Base-by-base conservation (phyloP, 345 rosid genomes). In the Ceriops tagal region DNA sequence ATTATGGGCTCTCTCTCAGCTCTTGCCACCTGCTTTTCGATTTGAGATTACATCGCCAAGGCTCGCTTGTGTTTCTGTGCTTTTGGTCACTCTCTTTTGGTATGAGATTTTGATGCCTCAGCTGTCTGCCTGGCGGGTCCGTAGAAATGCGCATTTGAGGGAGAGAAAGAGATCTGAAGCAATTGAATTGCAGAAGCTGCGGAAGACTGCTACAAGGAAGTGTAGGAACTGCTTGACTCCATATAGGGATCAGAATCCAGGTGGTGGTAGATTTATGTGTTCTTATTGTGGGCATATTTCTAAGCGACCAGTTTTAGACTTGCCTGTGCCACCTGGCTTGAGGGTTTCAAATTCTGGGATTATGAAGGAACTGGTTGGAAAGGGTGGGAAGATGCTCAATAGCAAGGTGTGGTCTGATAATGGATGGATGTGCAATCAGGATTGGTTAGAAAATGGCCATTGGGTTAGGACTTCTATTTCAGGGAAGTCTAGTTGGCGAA, bases 81-180 rank as follows among this genome's bases (percentile, higher is more conserved):
- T 95, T 21, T 69, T 95, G 87, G 87, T 90, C 61, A 95, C 97
- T 73, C 76, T 95, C 46, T 95, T 90, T 77, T 92, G 99, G 99
- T 95, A 95, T 49, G 97, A 92, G 83, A 83, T 92, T 84, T 85
- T 95, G 89, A 90, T 90, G 96, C 97, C 99, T 58, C 93, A 88
- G 85, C 79, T 95, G 8, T 92, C 97, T 8, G 88, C 99, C 35
- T 95, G 99, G 99, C 84, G 96, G 37, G 83, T 83, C 22, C 82
- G 87, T 21, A 85, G 96, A 77, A 92, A 95, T 80, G 96, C 96
- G 0, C 70, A 83, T n/a, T 84, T 92, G 65, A 81, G 93, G 80
- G 99, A 95, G 83, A 90, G 89, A 79, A 84, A 87, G 81, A 82
- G 97, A 74, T 78, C 74, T 55, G 99, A 92, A 79, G 99, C 99